phyloP scores from a whole-genome alignment of 1,284 basidiomycete genomes.

The Coniferiporia sulphurascens region DNA sequence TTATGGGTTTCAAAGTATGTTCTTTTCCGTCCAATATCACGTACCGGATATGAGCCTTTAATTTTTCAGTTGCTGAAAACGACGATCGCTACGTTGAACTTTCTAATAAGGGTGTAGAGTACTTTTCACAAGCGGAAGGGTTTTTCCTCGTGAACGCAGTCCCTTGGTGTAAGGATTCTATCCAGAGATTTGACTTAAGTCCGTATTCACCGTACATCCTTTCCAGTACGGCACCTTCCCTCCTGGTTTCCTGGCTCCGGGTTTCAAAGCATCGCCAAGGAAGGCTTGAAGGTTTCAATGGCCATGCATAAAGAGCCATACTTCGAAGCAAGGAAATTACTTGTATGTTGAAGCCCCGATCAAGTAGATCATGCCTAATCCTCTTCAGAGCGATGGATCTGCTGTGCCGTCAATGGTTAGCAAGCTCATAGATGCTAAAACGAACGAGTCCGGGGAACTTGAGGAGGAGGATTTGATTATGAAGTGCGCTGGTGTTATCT shows the following conservation, averaged over 20 bases:
- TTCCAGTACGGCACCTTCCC: constrained; percentile 8
- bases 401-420: constrained; percentile 13
- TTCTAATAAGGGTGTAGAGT: constrained; percentile 11
- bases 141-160: constrained; percentile 13
- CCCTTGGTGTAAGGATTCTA: not conserved
- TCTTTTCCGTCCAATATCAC: not conserved
- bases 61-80: not conserved
- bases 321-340: constrained; percentile 1
- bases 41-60: not conserved
- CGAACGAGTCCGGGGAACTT: not conserved
- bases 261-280: constrained; percentile 2
- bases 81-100: constrained; percentile 19
- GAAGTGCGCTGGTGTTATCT: not conserved
- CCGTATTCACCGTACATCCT: not conserved
- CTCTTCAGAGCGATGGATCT: constrained; percentile 5
- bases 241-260: constrained; percentile 14
- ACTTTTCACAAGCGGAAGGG: constrained; percentile 3
- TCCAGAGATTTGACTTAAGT: not conserved
- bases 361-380: not conserved
- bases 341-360: not conserved
- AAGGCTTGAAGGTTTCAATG: not conserved
- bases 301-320: constrained; percentile 6
- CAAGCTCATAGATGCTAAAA: constrained; percentile 3
- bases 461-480: constrained; percentile 7
- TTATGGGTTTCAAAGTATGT: constrained; percentile 12